phyloP scores from a whole-genome alignment of 257 asterid species.

The Salvia hispanica region DNA sequence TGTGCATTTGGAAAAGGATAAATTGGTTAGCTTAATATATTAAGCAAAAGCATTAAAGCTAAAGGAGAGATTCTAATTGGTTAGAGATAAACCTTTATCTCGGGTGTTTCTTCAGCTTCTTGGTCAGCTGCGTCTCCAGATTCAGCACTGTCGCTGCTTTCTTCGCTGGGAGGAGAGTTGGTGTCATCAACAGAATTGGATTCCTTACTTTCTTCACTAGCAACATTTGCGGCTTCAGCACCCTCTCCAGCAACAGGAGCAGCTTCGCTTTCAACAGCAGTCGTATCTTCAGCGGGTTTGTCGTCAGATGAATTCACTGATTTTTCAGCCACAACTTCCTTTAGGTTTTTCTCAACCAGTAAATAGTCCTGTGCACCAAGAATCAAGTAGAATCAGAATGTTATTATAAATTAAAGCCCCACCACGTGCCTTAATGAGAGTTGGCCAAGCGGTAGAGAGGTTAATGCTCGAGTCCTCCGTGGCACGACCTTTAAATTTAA shows the following conservation, averaged over 20 bases:
- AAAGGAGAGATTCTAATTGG: neutral
- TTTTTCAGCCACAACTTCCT: slow-evolving; percentile 33
- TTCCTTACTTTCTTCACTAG: slow-evolving; percentile 50
- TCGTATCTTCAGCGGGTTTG: slow-evolving; percentile 1
- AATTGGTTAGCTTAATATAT: slow-evolving; percentile 5
- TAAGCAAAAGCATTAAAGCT: slow-evolving; percentile 20
- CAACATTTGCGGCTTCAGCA: slow-evolving; percentile 43
- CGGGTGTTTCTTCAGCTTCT: slow-evolving; percentile 69
- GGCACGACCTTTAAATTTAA: too few species aligned
- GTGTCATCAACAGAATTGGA: slow-evolving; percentile 47
- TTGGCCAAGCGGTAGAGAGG: too few species aligned
- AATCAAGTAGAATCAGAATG: neutral
- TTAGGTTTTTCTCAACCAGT: slow-evolving; percentile 56
- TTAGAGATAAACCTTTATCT: slow-evolving; percentile 57
- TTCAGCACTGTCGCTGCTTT: slow-evolving; percentile 48
- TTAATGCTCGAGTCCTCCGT: too few species aligned
- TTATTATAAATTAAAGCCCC: neutral
- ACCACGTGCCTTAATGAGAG: too few species aligned
- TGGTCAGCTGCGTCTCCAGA: slow-evolving; percentile 48
- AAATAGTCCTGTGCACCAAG: slow-evolving; percentile 61
- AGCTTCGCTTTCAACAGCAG: slow-evolving; percentile 48
- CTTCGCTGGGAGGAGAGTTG: slow-evolving; percentile 41
- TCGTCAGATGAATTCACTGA: neutral
- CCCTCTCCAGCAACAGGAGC: slow-evolving; percentile 51
- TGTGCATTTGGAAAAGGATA: neutral